These are phyloP conservation scores for Podaxis sp. DNA, from an alignment of 768 basidiomycete genomes.

Conservation along the genomic window DNA sequence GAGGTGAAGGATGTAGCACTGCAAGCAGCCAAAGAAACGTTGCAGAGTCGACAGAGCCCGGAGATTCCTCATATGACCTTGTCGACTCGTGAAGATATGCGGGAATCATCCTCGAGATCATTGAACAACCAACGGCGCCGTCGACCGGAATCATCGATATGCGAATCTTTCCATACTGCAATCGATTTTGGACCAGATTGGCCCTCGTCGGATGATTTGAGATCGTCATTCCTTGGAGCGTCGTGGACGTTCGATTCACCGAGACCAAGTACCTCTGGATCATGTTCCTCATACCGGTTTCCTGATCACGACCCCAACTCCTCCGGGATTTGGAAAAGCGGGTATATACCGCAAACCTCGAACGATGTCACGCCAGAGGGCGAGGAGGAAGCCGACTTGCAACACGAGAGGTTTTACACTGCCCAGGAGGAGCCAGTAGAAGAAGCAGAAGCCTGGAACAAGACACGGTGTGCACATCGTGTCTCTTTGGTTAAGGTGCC, in stretches of 20 bases:
- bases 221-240: slow-evolving; percentile 29
- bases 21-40: slow-evolving; percentile 64
- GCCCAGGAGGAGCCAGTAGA: slow-evolving; percentile 52
- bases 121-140: slow-evolving; percentile 26
- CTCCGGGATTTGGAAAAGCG: background rate
- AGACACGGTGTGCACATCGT: slow-evolving; percentile 80
- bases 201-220: slow-evolving; percentile 40
- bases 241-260: slow-evolving; percentile 34
- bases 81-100: slow-evolving; percentile 28
- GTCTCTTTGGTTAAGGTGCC: slow-evolving; percentile 81
- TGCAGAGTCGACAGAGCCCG: slow-evolving; percentile 44
- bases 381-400: background rate
- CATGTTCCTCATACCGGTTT: slow-evolving; percentile 29
- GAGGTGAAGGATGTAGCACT: slow-evolving; percentile 69
- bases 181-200: slow-evolving; percentile 53
- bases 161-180: slow-evolving; percentile 70
- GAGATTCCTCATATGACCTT: slow-evolving; percentile 36
- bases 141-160: slow-evolving; percentile 44
- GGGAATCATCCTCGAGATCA: slow-evolving; percentile 15
- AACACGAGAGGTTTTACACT: slow-evolving; percentile 46
- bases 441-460: slow-evolving; percentile 87
- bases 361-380: background rate
- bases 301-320: background rate
- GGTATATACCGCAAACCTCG: background rate
- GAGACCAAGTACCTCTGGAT: slow-evolving; percentile 30